Base-by-base conservation (phyloP, 352 stramenopile genomes). In the Plasmopara muralis region DNA sequence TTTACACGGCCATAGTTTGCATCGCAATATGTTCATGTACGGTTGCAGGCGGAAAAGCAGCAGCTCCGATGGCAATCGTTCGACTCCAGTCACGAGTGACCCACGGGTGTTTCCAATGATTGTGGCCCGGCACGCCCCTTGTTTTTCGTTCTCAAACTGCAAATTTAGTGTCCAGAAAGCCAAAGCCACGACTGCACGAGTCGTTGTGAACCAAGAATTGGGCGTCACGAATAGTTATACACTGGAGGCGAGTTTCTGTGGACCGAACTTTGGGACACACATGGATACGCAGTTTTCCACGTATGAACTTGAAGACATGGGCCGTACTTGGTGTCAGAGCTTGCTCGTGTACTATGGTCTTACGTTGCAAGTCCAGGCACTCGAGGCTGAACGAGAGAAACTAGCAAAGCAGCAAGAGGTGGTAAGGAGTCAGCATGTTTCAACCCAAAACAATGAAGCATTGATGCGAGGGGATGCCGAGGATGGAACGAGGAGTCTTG, bases 111-210 rank as follows among this genome's bases (percentile, higher is more conserved):
- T 91, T 25, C 81, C 77, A 0, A 85, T 91, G 77, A 82, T 91
- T 31, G 75, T 91, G 4, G 81, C 81, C 1, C 76, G 75, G 42
- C 66, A 92, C 28, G 77, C 77, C 8, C 56, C 67, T 2, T 80
- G 78, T 25, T 93, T 93, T 34, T 84, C 74, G 6, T 95, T 96
- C 52, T 61, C 70, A 4, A 87, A 76, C 44, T 97, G 91, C 64
- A 85, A 86, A 43, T 97, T 97, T 50, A 85, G 77, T 16, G 82
- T 97, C 0, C 79, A 93, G 51, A 95, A 95, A 59, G 89, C 83
- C 16, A 93, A 96, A 43, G 59, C 92, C 33, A 85, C 79, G 10
- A 97, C 89, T 1, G 90, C 85, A 9, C 76, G 91, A 37, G 91
- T 97, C 0, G 90, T 97, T 1, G 83, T 96, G 25, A 73, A 88